Conservation (phyloP, 352 stramenopile species). For the Phytopythium helicoides region DNA sequence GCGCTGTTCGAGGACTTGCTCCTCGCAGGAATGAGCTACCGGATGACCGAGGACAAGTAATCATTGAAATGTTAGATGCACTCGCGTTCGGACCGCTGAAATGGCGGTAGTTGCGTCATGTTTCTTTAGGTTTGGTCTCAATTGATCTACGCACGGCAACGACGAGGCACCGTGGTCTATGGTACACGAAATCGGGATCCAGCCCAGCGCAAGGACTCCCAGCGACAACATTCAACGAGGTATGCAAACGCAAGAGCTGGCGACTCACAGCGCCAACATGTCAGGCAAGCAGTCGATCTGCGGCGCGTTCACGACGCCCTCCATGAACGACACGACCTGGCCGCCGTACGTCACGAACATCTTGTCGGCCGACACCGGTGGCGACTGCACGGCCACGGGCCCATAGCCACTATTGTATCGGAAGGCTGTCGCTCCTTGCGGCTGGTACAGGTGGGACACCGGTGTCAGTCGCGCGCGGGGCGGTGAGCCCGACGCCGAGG, state of each 20-base stretch:
- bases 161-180: background rate
- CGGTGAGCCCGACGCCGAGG: slow-evolving; percentile 13
- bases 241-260: slow-evolving; percentile 5
- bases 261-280: slow-evolving; percentile 5
- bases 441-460: background rate
- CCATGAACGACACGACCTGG: slow-evolving; percentile 82
- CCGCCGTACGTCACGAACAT: slow-evolving; percentile 83
- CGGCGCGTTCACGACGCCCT: slow-evolving; percentile 76
- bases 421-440: slow-evolving; percentile 5
- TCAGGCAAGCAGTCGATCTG: slow-evolving; percentile 48
- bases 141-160: background rate
- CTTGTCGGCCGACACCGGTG: slow-evolving; percentile 35
- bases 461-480: background rate
- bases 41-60: background rate
- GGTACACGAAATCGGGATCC: background rate
- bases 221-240: background rate
- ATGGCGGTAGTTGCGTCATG: background rate
- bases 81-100: background rate
- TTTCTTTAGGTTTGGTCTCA: background rate
- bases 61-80: no score
- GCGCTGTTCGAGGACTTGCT: slow-evolving; percentile 36
- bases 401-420: slow-evolving; percentile 14
- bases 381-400: slow-evolving; percentile 12
- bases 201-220: background rate
- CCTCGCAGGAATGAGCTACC: slow-evolving; percentile 27